These are phyloP conservation scores for Diaporthe ilicicola DNA, from an alignment of 2,329 filamentous ascomycete genomes.

Conservation along the genomic window DNA sequence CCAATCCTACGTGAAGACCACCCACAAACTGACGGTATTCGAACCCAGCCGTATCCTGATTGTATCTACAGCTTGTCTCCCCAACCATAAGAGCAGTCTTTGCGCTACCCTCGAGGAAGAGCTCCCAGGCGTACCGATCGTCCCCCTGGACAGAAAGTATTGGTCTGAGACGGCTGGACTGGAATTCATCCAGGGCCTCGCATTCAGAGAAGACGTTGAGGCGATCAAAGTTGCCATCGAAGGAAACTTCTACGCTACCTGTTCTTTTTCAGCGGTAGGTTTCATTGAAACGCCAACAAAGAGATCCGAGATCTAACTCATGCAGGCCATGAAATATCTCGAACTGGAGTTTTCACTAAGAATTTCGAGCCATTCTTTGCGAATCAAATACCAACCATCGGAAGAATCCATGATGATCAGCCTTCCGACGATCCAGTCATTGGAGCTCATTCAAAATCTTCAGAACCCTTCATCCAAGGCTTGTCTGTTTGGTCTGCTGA, in stretches of 20 bases:
- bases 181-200: constrained; percentile 81
- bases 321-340: constrained; percentile 81
- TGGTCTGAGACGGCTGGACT: constrained; percentile 84
- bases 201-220: constrained; percentile 81
- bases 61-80: constrained; percentile 71
- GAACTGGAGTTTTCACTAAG: constrained; percentile 73
- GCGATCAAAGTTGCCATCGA: constrained; percentile 80
- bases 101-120: constrained; percentile 78
- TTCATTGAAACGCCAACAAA: background rate
- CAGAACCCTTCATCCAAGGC: constrained; percentile 80
- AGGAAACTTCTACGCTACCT: constrained; percentile 87
- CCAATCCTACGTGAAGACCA: constrained; percentile 87
- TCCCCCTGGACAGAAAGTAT: constrained; percentile 76
- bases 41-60: constrained; percentile 83
- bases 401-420: constrained; percentile 98
- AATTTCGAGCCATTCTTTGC: constrained; percentile 81
- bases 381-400: constrained; percentile 86
- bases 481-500: constrained; percentile 84
- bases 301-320: background rate
- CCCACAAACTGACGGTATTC: constrained; percentile 86
- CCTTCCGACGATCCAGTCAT: constrained; percentile 81
- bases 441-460: constrained; percentile 91
- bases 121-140: constrained; percentile 68
- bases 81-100: constrained; percentile 76
- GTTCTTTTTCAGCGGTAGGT: constrained; percentile 81